Base-by-base conservation (phyloP, 1,284 basidiomycete species). In the Volvariella surrecta region DNA sequence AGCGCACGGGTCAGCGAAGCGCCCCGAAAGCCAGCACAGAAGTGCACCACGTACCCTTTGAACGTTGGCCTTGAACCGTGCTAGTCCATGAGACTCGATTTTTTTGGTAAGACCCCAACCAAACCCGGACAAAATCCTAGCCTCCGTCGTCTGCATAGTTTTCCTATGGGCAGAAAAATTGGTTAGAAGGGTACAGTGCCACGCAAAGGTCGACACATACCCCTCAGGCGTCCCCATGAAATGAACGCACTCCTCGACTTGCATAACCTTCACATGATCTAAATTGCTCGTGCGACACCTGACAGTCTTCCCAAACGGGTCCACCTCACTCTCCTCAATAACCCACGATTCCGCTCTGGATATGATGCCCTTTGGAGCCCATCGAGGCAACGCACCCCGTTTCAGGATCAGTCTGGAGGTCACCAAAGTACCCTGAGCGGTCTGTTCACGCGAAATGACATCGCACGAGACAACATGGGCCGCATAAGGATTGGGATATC, bases 401-500 rank as follows among this genome's bases (percentile, higher is more conserved):
- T 98, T 98, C 54, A 96, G 74, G 54, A 98, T 90, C 49, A 98
- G 81, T 18, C 94, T 81, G 1, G 86, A 89, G 0, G 93, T 97
- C 44, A 82, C 64, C n/a, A 98, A 74, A 9, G 85, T 79, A 19
- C 90, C 89, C 1, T 70, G 64, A 15, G 82, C 69, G 8, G 86
- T 82, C 49, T 86, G 66, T 3, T 66, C 72, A 49, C 94, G 84
- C 44, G 89, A 87, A 48, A 98, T 76, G 49, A 97, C 92, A 68
- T 98, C 95, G 70, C 91, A 93, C 6, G 91, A 91, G 47, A 96
- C 67, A 58, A 99, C 88, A 63, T 99, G 95, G 9, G 89, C 75
- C 4, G 95, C 90, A 55, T 90, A 89, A 34, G 95, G 94, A 62
- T 98, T 99, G 2, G 96, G 95, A 62, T 99, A 99, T 51, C 96